A percentile compares a stretch with the other conserved stretches of the same genome.
These are phyloP conservation scores for Torulaspora microellipsoides DNA, from an alignment of 805 yeast species.

Conservation along the genomic window DNA sequence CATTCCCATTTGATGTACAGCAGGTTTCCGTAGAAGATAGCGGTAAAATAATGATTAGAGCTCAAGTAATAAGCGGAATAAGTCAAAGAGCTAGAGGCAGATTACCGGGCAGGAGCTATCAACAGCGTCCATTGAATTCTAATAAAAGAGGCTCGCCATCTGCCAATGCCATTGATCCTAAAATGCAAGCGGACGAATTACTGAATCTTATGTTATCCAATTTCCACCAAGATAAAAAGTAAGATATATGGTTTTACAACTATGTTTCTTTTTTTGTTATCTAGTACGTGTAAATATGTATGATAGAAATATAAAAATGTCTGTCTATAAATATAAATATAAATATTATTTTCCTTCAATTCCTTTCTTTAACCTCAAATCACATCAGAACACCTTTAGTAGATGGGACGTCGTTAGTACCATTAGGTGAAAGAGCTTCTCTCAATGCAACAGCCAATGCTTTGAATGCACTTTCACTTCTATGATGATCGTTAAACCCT, in stretches of 20 bases:
- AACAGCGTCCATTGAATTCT: conserved; percentile 14
- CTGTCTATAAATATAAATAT: conserved; percentile 10
- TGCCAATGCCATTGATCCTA: conserved; percentile 14
- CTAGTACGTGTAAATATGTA: not conserved
- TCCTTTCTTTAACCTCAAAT: conserved; percentile 37
- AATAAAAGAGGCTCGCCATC: conserved; percentile 7
- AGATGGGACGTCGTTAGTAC: conserved; percentile 87
- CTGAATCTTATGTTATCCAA: conserved; percentile 17
- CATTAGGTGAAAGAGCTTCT: conserved; percentile 79
- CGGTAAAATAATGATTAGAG: conserved; percentile 33
- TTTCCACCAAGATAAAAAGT: conserved; percentile 4
- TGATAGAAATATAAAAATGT: not conserved
- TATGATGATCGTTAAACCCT: conserved; percentile 93
- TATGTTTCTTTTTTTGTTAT: not conserved
- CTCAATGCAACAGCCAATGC: conserved; percentile 90
- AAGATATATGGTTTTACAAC: too few species aligned
- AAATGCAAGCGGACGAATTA: conserved; percentile 18
- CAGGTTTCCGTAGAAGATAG: conserved; percentile 36
- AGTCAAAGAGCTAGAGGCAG: conserved; percentile 18
- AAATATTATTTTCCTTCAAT: too few species aligned
- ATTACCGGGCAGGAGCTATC: conserved; percentile 17
- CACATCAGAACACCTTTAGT: conserved; percentile 90
- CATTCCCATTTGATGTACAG: conserved; percentile 40
- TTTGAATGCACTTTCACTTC: conserved; percentile 94
- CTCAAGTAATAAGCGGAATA: conserved; percentile 21